Evolutionary conservation across 371 early-diverging fungal genomes (phyloP), one percentile per base, ranked within the genome.

Genomic region (Lichtheimia hyalospora): DNA sequence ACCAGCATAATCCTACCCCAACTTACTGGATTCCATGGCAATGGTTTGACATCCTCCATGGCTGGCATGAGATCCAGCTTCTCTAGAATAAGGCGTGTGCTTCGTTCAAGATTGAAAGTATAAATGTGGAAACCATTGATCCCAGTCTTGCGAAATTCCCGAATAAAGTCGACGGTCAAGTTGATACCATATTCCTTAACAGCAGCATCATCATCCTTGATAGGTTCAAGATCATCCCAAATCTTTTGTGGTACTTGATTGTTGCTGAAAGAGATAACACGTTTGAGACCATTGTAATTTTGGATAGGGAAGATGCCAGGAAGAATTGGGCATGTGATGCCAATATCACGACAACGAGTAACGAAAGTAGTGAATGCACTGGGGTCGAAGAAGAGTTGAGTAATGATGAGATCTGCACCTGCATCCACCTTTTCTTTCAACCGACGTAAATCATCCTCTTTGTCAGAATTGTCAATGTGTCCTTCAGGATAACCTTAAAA

Each of bases 291-390:
- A 49, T 78, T 83, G 68, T 93, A 94, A 61, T 84, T 91, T 75
- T 95, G 95, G 61, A 97, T 96, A 49, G 96, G 96, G 90, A 97
- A 94, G 57, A 97, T 86, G 41, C 97, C 97, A 2, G 97, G 96
- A 48, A 97, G 80, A 50, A 97, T 95, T 40, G 97, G 97, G 52
- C 87, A 84, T 13, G 70, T 85, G 71, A 96, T 89, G 28, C 94
- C 95, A 42, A 84, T 78, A 3, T 68, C 89, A 20, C 93, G 88
- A 67, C 91, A 90, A 39, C 82, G 66, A 60, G 84, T 75, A 51
- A 89, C 84, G 90, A 95, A 97, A 34, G 79, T 73, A 42, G 95
- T 51, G 71, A 89, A 96, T 49, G 88, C 58, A 55, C 93, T 93
- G 10, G 86, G 84, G 65, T 97, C 96, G 84, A 93, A 97, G 72